Percentiles rank a stretch among this genome's conserved stretches.
Conservation (phyloP, 208 protist species). For the Acanthamoeba divionensis region DNA sequence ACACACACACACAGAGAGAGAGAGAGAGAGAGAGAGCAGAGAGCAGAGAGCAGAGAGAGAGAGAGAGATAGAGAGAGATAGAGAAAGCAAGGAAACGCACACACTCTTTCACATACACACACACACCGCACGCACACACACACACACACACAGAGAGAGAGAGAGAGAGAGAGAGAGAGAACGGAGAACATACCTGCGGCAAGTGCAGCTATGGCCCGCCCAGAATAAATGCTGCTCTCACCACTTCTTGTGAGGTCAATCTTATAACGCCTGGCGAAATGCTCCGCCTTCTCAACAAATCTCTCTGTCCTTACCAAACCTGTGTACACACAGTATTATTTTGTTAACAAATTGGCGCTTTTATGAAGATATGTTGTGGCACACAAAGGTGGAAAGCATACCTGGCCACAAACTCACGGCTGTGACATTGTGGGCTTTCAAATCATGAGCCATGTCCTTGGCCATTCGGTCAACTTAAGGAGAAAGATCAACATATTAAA, state of each 20-base stretch:
- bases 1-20: too few species aligned
- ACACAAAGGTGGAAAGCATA: not conserved
- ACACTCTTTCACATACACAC: too few species aligned
- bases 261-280: not conserved
- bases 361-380: not conserved
- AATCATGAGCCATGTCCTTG: not conserved
- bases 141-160: not conserved
- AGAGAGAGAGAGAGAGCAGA: too few species aligned
- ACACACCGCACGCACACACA: too few species aligned
- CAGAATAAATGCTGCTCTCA: not conserved
- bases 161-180: not conserved
- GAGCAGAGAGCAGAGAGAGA: too few species aligned
- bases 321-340: not conserved
- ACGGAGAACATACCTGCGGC: not conserved
- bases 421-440: not conserved
- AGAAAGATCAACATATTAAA: too few species aligned
- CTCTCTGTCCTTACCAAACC: constrained; percentile 1
- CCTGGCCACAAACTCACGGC: not conserved
- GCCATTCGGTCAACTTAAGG: constrained; percentile 10
- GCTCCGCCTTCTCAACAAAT: not conserved
- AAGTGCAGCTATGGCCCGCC: not conserved
- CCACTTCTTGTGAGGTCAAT: not conserved
- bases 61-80: too few species aligned
- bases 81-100: too few species aligned
- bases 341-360: not conserved